Base-by-base conservation (phyloP, 495 filamentous ascomycete species). In the Amorphotheca resinae region DNA sequence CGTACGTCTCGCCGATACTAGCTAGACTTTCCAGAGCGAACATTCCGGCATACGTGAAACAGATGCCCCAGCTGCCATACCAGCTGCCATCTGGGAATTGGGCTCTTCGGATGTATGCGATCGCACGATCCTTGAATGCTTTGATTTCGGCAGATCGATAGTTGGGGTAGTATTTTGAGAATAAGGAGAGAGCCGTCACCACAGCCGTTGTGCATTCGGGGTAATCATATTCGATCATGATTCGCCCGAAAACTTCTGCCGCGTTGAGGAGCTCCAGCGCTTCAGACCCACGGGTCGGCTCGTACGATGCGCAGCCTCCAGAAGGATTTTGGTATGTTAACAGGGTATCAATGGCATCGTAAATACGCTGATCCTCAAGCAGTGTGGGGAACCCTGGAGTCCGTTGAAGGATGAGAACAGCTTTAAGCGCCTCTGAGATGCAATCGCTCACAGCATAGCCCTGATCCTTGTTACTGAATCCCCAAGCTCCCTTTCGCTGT, bases 171-270 rank as follows among this genome's bases (percentile, higher is more conserved):
- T 79, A 74, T 49, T 82, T 76, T 46, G 72, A 70, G 67, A 96
- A 98, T 4, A 88, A 67, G 0, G 77, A 80, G 0, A 98, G 69
- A 0, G 82, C 86, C 2, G 87, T 94, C n/a, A 96, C 82, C 4
- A 86, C 84, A 2, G 91, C 88, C 1, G 93, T 95, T 1, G 91
- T 96, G 62, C 93, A 98, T 58, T 98, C 91, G 0, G 89, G 88
- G 51, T 96, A 94, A 54, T 94, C 87, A 59, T 96, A 98, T 48
- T 94, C 86, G 28, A 96, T 80, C 91, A 98, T 96, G 59, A 98
- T 96, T 9, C 79, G 73, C 12, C 88, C 93, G 56, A 98, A 98
- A 0, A 98, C 89, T 56, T 96, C 93, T 12, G 91, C 93, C 1
- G 87, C 89, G 56, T 98, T 98, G 3, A 98, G 69, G 53, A 74